phyloP scores from a whole-genome alignment of 2,329 filamentous ascomycete genomes.

The Trichoderma harzianum region DNA sequence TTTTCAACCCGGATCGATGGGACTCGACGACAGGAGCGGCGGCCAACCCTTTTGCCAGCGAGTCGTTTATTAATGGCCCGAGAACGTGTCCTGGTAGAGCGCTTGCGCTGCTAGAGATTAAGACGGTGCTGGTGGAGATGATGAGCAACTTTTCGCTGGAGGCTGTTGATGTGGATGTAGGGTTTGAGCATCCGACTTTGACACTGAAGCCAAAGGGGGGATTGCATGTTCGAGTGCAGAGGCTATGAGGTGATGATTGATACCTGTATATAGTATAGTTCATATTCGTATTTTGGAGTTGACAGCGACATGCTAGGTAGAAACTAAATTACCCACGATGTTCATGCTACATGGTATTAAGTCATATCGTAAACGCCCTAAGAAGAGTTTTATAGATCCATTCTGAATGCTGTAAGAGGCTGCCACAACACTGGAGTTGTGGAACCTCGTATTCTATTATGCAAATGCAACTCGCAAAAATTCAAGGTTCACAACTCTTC shows the following conservation, averaged over 20 bases:
- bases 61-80: conserved; percentile 37
- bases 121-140: conserved; percentile 34
- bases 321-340: background rate
- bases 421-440: background rate
- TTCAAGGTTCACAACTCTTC: background rate
- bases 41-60: conserved; percentile 32
- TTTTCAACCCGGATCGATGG: conserved; percentile 41
- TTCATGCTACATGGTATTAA: background rate
- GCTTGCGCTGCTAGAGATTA: conserved; percentile 38
- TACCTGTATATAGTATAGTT: background rate
- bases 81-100: conserved; percentile 38
- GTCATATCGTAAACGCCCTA: background rate
- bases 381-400: background rate
- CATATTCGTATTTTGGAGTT: background rate
- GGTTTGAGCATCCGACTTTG: conserved; percentile 26
- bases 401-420: background rate
- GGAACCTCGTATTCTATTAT: background rate
- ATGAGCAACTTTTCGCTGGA: conserved; percentile 28
- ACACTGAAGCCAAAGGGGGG: conserved; percentile 27
- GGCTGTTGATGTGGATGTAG: conserved; percentile 22
- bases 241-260: background rate
- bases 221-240: background rate
- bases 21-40: conserved; percentile 25
- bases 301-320: background rate
- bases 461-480: background rate